These are phyloP conservation scores for Metschnikowia lochheadii DNA, from an alignment of 805 yeast genomes.

Conservation along the genomic window DNA sequence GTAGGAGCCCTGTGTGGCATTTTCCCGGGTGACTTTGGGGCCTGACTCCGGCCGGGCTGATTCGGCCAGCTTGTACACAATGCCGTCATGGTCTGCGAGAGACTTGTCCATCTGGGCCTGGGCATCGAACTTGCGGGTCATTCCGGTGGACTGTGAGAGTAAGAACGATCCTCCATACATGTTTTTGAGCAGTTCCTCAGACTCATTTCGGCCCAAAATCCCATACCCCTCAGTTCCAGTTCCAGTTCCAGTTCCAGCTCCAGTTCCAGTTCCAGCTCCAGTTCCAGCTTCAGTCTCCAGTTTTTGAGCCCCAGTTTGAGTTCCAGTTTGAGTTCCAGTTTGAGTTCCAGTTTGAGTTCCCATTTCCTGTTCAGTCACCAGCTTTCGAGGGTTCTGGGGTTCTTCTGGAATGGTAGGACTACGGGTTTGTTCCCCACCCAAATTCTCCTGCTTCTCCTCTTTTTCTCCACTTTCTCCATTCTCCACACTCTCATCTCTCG, in stretches of 20 bases:
- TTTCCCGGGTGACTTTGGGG: constrained; percentile 31
- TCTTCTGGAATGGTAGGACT: too few species aligned
- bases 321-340: too few species aligned
- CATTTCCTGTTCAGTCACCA: too few species aligned
- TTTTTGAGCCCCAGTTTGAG: neutral
- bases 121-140: constrained; percentile 29
- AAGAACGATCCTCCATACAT: constrained; percentile 41
- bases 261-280: too few species aligned
- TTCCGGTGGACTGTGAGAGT: constrained; percentile 41
- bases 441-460: too few species aligned
- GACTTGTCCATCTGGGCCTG: constrained; percentile 5
- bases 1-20: constrained; percentile 33
- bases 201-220: constrained; percentile 24
- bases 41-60: constrained; percentile 16
- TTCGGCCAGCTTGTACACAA: constrained; percentile 1
- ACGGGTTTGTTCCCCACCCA: too few species aligned
- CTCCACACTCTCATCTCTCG: neutral
- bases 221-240: neutral
- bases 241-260: neutral
- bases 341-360: neutral
- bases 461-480: neutral
- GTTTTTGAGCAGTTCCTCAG: constrained; percentile 23
- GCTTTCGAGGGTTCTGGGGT: too few species aligned
- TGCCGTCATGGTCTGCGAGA: constrained; percentile 6
- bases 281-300: neutral